A percentile compares a stretch with the other conserved stretches of the same genome.
phyloP scores from a whole-genome alignment of 306 rosid genomes.

The Ormosia semicastrata region DNA sequence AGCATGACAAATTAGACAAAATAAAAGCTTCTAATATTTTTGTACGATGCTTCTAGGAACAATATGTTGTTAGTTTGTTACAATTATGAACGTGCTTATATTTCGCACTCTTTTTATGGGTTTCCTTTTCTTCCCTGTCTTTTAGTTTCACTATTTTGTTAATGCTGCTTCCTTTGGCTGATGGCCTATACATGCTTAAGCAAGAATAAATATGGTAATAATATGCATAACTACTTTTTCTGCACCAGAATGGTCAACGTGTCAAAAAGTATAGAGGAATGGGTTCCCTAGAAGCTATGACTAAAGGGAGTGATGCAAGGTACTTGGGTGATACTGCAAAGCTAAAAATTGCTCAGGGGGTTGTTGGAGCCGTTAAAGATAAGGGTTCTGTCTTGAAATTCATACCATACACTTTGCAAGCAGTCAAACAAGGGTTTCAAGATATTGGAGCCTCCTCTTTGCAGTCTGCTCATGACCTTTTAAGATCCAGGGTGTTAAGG shows the following conservation, averaged over 20 bases:
- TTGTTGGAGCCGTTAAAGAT: slow-evolving; percentile 92
- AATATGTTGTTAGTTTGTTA: background rate
- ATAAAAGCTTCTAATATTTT: background rate
- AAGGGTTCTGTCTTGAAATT: slow-evolving; percentile 91
- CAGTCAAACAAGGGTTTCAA: slow-evolving; percentile 95
- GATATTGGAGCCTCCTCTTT: slow-evolving; percentile 91
- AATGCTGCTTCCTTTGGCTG: background rate
- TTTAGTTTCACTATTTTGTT: slow-evolving; percentile 8
- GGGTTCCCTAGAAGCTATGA: slow-evolving; percentile 99
- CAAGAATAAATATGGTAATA: background rate
- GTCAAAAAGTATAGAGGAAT: slow-evolving; percentile 87
- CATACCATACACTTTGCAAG: slow-evolving; percentile 94
- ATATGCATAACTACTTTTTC: slow-evolving; percentile 19
- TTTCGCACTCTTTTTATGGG: background rate
- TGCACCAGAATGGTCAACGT: slow-evolving; percentile 67
- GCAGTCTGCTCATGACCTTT: slow-evolving; percentile 86
- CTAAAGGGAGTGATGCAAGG: slow-evolving; percentile 88
- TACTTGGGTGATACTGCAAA: slow-evolving; percentile 84
- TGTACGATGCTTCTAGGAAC: background rate
- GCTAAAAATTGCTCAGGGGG: slow-evolving; percentile 94
- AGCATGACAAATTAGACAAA: background rate
- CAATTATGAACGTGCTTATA: background rate
- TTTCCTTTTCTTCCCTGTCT: background rate
- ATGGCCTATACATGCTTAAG: background rate
- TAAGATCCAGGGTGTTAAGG: slow-evolving; percentile 66